Evolutionary conservation across 306 rosid genomes (phyloP).

Genomic region (Abrus pulchellus): DNA sequence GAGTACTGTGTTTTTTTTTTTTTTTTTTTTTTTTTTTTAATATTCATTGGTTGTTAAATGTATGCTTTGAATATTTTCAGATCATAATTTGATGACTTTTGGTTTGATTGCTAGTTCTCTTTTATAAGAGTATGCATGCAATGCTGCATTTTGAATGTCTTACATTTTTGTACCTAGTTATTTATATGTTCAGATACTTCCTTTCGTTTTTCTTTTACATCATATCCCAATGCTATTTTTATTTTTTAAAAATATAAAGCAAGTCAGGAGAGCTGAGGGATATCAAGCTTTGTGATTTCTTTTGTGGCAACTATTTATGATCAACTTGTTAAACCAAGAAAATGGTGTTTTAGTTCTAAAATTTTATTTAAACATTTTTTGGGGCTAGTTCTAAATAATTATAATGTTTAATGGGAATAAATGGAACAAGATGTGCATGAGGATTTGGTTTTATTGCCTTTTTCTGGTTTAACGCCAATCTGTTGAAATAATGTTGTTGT

Average conservation of each 20-base stretch:
- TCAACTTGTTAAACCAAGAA: conserved; percentile 12
- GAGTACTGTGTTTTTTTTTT: no score
- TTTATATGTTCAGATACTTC: not conserved
- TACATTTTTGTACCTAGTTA: not conserved
- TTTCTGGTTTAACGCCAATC: not conserved
- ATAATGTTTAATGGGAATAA: conserved; percentile 8
- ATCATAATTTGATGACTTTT: conserved; percentile 8
- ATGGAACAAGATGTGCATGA: not conserved
- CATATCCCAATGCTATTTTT: not conserved
- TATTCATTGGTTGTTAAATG: no score
- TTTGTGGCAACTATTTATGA: conserved; percentile 21
- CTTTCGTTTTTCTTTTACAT: not conserved
- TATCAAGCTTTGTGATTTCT: not conserved
- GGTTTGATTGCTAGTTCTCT: conserved; percentile 27
- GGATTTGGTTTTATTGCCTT: not conserved
- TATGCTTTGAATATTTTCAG: not conserved
- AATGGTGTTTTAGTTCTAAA: not conserved
- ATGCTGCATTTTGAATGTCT: conserved; percentile 17
- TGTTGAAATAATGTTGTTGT: not conserved
- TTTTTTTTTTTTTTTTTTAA: not conserved
- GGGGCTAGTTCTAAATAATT: not conserved
- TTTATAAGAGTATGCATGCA: not conserved
- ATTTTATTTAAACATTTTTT: not conserved
- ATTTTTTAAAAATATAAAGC: not conserved
- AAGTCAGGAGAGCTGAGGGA: not conserved